phyloP scores from a whole-genome alignment of 768 basidiomycete genomes.

The Calocera viscosa region DNA sequence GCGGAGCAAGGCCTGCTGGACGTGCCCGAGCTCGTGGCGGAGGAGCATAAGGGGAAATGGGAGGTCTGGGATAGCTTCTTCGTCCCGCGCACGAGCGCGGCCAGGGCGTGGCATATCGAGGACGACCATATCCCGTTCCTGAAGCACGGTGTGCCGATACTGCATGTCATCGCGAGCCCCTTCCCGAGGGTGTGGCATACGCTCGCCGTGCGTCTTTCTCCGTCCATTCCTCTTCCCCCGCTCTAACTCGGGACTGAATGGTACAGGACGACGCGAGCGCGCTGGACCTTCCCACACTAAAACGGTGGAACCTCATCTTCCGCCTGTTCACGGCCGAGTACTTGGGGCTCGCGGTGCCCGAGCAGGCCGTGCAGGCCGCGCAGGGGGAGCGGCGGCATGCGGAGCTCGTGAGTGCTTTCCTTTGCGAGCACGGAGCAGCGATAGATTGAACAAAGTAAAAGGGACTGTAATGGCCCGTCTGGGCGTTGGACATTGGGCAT shows the following conservation, averaged over 20 bases:
- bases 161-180: slow-evolving; percentile 81
- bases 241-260: neutral
- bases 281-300: slow-evolving; percentile 71
- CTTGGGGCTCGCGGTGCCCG: slow-evolving; percentile 35
- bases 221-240: no score
- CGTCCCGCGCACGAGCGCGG: slow-evolving; percentile 32
- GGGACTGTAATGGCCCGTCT: neutral
- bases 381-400: neutral
- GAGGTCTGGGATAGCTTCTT: slow-evolving; percentile 47
- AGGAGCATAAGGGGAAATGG: slow-evolving; percentile 17
- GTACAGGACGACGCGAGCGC: slow-evolving; percentile 81
- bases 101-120: slow-evolving; percentile 50
- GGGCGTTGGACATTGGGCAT: no score
- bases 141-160: slow-evolving; percentile 62
- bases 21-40: slow-evolving; percentile 9
- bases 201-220: slow-evolving; percentile 39
- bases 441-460: neutral
- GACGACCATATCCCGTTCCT: slow-evolving; percentile 95
- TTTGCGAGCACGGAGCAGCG: neutral
- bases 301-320: slow-evolving; percentile 78
- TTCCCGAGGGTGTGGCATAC: slow-evolving; percentile 90
- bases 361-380: neutral
- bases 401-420: neutral
- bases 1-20: slow-evolving; percentile 50
- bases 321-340: slow-evolving; percentile 87